A percentile compares a stretch with the other conserved stretches of the same genome.
These are phyloP conservation scores for Juglanconis sp. DNA, from an alignment of 2,329 filamentous ascomycete genomes.

Conservation along the genomic window DNA sequence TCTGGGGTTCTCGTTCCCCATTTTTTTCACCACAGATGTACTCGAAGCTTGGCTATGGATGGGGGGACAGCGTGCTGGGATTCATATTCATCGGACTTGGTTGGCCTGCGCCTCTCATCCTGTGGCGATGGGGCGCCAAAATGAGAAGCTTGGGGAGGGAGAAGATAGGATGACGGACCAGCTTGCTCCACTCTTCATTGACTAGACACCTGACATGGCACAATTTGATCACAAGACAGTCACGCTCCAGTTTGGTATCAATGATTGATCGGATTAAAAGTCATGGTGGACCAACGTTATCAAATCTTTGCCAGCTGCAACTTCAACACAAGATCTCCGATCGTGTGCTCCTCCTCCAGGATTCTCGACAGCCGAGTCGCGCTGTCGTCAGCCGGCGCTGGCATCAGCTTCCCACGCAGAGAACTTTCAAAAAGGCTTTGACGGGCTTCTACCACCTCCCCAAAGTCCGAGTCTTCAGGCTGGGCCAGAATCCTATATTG, in stretches of 20 bases:
- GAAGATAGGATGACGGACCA: background rate
- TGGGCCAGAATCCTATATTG: slow-evolving; percentile 80
- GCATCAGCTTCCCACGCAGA: background rate
- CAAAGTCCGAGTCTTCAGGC: slow-evolving; percentile 71
- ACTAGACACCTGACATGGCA: too few relatives aligned
- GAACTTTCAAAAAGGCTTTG: background rate
- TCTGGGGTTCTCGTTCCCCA: slow-evolving; percentile 52
- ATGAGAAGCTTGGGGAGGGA: slow-evolving; percentile 6
- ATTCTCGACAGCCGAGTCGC: background rate
- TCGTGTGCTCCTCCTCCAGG: background rate
- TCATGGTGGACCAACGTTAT: too few relatives aligned
- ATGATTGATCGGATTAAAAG: too few relatives aligned
- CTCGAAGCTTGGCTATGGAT: slow-evolving; percentile 39
- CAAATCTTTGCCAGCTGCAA: background rate
- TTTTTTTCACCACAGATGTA: slow-evolving; percentile 46
- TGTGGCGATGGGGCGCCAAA: slow-evolving; percentile 17
- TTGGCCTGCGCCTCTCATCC: slow-evolving; percentile 33
- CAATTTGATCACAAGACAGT: too few relatives aligned
- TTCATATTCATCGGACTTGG: slow-evolving; percentile 45
- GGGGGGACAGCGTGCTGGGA: slow-evolving; percentile 36
- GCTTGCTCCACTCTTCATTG: too few relatives aligned
- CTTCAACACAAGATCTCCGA: background rate
- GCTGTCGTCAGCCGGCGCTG: background rate
- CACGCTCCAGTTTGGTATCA: too few relatives aligned
- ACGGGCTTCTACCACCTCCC: slow-evolving; percentile 62